phyloP scores from a whole-genome alignment of 352 stramenopile genomes.

The Blastocystis sp. region DNA sequence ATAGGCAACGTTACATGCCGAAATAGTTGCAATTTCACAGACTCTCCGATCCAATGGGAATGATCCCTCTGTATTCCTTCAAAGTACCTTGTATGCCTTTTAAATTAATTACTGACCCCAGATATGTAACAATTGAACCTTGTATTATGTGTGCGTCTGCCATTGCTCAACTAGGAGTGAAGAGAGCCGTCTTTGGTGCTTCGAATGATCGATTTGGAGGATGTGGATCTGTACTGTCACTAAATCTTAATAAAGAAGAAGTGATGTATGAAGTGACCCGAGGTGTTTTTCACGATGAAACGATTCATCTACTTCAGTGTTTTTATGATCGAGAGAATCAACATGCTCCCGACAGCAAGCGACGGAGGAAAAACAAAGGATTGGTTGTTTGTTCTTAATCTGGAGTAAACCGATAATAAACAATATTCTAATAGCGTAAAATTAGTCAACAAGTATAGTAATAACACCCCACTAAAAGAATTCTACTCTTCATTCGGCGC shows the following conservation, averaged over 20 bases:
- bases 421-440: too few relatives aligned
- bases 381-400: not conserved
- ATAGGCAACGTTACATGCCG: conserved; percentile 82
- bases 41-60: conserved; percentile 73
- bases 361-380: not conserved
- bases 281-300: conserved; percentile 80
- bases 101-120: conserved; percentile 4
- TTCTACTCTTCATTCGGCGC: not conserved
- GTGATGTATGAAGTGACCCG: conserved; percentile 75
- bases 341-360: conserved; percentile 71
- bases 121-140: conserved; percentile 84
- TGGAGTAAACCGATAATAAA: too few relatives aligned
- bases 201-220: conserved; percentile 87
- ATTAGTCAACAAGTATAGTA: too few relatives aligned
- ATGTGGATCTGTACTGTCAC: conserved; percentile 82
- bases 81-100: not conserved
- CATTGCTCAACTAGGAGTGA: conserved; percentile 78
- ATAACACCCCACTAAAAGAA: not conserved
- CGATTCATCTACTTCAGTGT: conserved; percentile 78
- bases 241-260: conserved; percentile 73
- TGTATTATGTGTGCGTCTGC: conserved; percentile 89
- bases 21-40: conserved; percentile 83
- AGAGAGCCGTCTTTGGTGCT: conserved; percentile 82
- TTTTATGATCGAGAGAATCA: conserved; percentile 86
- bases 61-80: not conserved